Percentiles rank a stretch among this genome's conserved stretches.
Evolutionary conservation across 2,329 filamentous ascomycete genomes (phyloP).

Genomic region (Ambrosiella xylebori): DNA sequence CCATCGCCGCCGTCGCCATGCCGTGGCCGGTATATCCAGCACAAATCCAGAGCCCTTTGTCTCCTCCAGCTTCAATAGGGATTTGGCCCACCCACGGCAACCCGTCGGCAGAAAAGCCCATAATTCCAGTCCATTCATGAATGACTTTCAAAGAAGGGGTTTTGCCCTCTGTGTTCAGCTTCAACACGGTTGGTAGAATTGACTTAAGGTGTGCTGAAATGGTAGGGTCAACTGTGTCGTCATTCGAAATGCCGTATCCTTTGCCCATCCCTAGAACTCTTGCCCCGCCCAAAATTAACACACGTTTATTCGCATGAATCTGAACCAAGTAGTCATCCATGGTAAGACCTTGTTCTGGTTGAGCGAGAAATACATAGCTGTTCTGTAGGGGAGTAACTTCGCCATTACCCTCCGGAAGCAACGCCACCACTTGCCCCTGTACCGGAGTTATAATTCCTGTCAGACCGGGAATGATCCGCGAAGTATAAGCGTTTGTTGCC

Average conservation of each 20-base stretch:
- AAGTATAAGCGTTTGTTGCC: conserved; percentile 73
- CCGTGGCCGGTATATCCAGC: conserved; percentile 59
- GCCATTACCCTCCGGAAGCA: conserved; percentile 35
- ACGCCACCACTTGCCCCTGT: conserved; percentile 53
- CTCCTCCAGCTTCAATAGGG: conserved; percentile 32
- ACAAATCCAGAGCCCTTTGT: conserved; percentile 40
- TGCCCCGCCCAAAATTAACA: conserved; percentile 57
- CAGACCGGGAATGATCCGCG: conserved; percentile 52
- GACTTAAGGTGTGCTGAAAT: conserved; percentile 38
- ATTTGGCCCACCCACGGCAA: conserved; percentile 55
- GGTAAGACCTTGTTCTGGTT: conserved; percentile 19
- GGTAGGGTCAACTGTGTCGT: conserved; percentile 36
- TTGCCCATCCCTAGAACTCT: conserved; percentile 31
- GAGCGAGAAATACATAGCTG: conserved; percentile 45
- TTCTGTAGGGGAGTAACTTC: conserved; percentile 27
- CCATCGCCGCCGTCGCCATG: conserved; percentile 56
- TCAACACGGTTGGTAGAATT: conserved; percentile 19
- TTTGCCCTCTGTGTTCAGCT: conserved; percentile 5
- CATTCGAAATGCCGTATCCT: conserved; percentile 41
- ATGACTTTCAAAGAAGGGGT: conserved; percentile 31
- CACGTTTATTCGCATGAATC: conserved; percentile 37
- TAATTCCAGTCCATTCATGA: conserved; percentile 64
- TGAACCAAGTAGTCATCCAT: conserved; percentile 61
- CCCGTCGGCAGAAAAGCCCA: conserved; percentile 55
- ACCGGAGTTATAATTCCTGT: conserved; percentile 59